Base-by-base conservation (phyloP, 176 grass and related monocot species). In the Oryza longistaminata region DNA sequence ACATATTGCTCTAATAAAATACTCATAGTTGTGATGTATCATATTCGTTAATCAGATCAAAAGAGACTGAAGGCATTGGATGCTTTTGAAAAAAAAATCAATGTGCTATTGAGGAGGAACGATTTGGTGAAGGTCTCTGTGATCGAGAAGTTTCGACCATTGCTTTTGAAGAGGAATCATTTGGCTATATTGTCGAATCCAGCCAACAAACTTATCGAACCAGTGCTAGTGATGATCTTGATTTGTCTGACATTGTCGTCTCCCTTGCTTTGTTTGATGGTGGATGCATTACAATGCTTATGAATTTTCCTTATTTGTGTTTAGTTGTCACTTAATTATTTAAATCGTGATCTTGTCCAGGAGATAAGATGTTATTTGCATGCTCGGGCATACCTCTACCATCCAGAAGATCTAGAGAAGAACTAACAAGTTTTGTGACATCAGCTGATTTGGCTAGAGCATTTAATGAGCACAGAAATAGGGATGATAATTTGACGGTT, bases 401-500 rank as follows among this genome's bases (percentile, higher is more conserved):
- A 75, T 0, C 5, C 7, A 33, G 24, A 2, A 19, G 7, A 26
- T 1, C 55, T 29, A 26, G 17, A 16, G 25, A 24, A 9, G 1
- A 29, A 2, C 64, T 43, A 33, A 87, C 71, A 81, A 87, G 70
- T 75, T 55, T 87, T 74, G 70, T 87, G 62, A 87, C 78, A 58
- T 87, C 46, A 24, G 61, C 71, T 44, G 6, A 10, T 81, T 75
- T 87, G 12, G 71, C 50, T 75, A 12, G 0, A n/a, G 11, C 21
- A 42, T 81, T 81, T 25, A 58, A 58, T 2, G 0, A 43, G 4
- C 31, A 67, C 19, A 75, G 85, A 75, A 74, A 87, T 29, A 62
- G 3, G 33, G 46, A 87, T 58, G 62, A 74, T 81, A n/a, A 69
- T 16, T 43, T 87, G 19, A 69, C 37, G 71, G 85, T 81, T 67